A percentile compares a stretch with the other conserved stretches of the same genome.
Evolutionary conservation across 2,329 filamentous ascomycete species (phyloP).

Genomic region (Lachnellula occidentalis): DNA sequence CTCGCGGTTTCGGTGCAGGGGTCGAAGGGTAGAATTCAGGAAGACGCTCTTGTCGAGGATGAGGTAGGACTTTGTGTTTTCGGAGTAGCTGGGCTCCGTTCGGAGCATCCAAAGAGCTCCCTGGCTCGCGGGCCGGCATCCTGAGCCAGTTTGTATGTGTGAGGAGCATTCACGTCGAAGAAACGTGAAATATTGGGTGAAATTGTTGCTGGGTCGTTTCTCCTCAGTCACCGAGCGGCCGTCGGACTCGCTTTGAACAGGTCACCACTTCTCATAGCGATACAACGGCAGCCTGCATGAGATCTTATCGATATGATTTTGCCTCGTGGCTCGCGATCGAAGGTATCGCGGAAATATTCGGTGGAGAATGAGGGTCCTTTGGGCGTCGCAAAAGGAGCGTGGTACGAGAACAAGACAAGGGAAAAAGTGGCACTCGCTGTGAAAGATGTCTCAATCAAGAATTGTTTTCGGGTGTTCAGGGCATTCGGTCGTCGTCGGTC

Average conservation of each 20-base stretch:
- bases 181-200: not conserved
- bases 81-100: constrained; percentile 27
- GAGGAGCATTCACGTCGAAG: constrained; percentile 29
- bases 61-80: constrained; percentile 30
- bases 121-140: constrained; percentile 29
- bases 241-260: constrained; percentile 13
- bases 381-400: constrained; percentile 7
- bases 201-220: constrained; percentile 6
- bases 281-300: constrained; percentile 15
- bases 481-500: constrained; percentile 9
- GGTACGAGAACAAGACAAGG: constrained; percentile 3
- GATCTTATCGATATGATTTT: constrained; percentile 4
- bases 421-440: constrained; percentile 6
- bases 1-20: constrained; percentile 18
- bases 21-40: constrained; percentile 16
- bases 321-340: not conserved
- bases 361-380: not conserved
- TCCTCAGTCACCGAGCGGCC: constrained; percentile 11
- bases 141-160: constrained; percentile 31
- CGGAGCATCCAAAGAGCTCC: constrained; percentile 24
- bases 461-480: constrained; percentile 1
- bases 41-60: constrained; percentile 24
- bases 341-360: not conserved
- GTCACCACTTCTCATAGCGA: constrained; percentile 19
- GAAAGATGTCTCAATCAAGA: constrained; percentile 4